These are phyloP conservation scores for Bretziella fagacearum DNA, from an alignment of 2,329 filamentous ascomycete genomes.

Conservation along the genomic window DNA sequence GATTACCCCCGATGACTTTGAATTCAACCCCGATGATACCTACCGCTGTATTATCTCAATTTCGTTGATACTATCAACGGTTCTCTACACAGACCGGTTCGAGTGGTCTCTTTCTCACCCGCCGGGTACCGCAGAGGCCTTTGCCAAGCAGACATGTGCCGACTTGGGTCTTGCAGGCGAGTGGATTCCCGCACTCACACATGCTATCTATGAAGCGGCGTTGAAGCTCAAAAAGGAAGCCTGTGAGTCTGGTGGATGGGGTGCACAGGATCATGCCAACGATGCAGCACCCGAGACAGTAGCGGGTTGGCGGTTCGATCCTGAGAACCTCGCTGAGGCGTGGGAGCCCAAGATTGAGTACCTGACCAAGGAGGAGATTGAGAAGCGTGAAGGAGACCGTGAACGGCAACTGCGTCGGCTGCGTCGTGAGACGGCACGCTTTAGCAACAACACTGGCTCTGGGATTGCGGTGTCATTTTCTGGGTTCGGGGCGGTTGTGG, in stretches of 20 bases:
- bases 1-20: constrained; percentile 35
- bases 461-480: constrained; percentile 52
- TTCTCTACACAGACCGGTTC: constrained; percentile 90
- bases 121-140: constrained; percentile 77
- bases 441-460: constrained; percentile 74
- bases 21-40: constrained; percentile 75
- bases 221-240: constrained; percentile 89
- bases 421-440: constrained; percentile 77
- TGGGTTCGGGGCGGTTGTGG: constrained; percentile 33
- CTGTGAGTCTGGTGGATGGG: constrained; percentile 70
- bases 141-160: constrained; percentile 81
- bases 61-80: constrained; percentile 80
- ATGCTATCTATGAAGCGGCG: constrained; percentile 92
- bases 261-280: constrained; percentile 60
- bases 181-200: constrained; percentile 86
- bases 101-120: constrained; percentile 93
- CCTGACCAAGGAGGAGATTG: constrained; percentile 88
- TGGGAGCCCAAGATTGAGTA: constrained; percentile 73
- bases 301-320: constrained; percentile 90
- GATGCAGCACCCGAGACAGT: constrained; percentile 68
- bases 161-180: constrained; percentile 80
- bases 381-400: constrained; percentile 86
- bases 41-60: constrained; percentile 86
- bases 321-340: constrained; percentile 67
- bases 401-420: constrained; percentile 79